phyloP scores from a whole-genome alignment of 495 filamentous ascomycete genomes.

The Cetradonia linearis region DNA sequence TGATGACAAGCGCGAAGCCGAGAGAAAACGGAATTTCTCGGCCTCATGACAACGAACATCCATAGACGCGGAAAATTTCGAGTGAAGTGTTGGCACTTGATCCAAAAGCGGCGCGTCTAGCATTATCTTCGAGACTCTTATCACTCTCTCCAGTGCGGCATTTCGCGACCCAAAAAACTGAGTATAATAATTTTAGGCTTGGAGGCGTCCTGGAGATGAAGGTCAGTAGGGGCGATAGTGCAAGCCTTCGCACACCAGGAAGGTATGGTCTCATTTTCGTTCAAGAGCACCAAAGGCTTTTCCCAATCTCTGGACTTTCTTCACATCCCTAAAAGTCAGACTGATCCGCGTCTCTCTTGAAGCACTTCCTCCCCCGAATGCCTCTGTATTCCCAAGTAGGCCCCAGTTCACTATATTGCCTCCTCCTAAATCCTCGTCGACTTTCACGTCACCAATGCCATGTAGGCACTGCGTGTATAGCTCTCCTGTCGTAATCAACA shows the following conservation, averaged over 20 bases:
- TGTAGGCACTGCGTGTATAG: constrained; percentile 68
- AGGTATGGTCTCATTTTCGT: constrained; percentile 27
- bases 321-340: constrained; percentile 87
- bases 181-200: neutral
- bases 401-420: constrained; percentile 74
- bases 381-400: constrained; percentile 51
- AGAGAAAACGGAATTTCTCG: no score
- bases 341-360: constrained; percentile 63
- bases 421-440: constrained; percentile 50
- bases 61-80: no score
- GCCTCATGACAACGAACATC: no score
- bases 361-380: constrained; percentile 48
- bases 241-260: neutral
- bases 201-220: neutral
- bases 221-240: neutral
- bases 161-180: neutral
- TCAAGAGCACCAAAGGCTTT: constrained; percentile 52
- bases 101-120: neutral
- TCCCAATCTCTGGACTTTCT: constrained; percentile 71
- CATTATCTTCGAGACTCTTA: neutral
- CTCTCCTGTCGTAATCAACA: constrained; percentile 59
- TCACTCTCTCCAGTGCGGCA: neutral
- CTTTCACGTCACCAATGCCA: constrained; percentile 55
- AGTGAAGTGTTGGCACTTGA: neutral
- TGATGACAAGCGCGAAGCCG: no score